Percentiles rank a stretch among this genome's conserved stretches.
Evolutionary conservation across 1,284 basidiomycete species (phyloP).

Genomic region (Ceratobasidium sp.): DNA sequence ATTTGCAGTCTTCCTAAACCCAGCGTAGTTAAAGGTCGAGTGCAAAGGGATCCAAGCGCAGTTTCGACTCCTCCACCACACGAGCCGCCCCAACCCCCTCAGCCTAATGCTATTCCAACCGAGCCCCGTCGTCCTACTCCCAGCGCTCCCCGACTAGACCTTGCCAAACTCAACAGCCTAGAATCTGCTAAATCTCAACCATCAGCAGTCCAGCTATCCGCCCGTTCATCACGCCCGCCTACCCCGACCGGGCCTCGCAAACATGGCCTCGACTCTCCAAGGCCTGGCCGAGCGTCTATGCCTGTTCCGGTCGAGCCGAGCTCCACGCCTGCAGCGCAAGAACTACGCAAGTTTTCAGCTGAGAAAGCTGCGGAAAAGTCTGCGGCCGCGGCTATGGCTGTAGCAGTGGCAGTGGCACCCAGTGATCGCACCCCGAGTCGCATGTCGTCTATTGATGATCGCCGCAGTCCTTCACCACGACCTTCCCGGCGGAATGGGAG

Average conservation of each 20-base stretch:
- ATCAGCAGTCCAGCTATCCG: constrained; percentile 51
- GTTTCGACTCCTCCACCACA: constrained; percentile 36
- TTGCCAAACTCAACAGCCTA: constrained; percentile 33
- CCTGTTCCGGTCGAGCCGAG: constrained; percentile 82
- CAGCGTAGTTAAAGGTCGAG: constrained; percentile 33
- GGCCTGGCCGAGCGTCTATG: constrained; percentile 61
- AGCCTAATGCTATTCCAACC: constrained; percentile 51
- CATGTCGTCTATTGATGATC: constrained; percentile 64
- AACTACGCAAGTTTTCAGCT: constrained; percentile 67
- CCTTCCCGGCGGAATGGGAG: constrained; percentile 72
- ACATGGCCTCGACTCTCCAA: constrained; percentile 40
- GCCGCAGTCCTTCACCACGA: constrained; percentile 72
- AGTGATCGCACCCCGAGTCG: constrained; percentile 37
- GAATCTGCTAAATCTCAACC: constrained; percentile 52
- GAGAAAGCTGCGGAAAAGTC: constrained; percentile 42
- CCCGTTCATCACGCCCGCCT: constrained; percentile 41
- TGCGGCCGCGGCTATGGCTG: constrained; percentile 5
- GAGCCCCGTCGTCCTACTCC: constrained; percentile 41
- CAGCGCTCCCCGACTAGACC: constrained; percentile 40
- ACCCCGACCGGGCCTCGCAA: constrained; percentile 43
- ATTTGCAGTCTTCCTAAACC: constrained; percentile 37
- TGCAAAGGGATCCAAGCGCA: constrained; percentile 23
- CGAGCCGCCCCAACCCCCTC: constrained; percentile 56
- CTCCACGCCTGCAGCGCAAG: constrained; percentile 82
- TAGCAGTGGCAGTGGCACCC: constrained; percentile 2